Conservation (phyloP, 1,284 basidiomycete species). For the Tetrapyrgos nigripes region DNA sequence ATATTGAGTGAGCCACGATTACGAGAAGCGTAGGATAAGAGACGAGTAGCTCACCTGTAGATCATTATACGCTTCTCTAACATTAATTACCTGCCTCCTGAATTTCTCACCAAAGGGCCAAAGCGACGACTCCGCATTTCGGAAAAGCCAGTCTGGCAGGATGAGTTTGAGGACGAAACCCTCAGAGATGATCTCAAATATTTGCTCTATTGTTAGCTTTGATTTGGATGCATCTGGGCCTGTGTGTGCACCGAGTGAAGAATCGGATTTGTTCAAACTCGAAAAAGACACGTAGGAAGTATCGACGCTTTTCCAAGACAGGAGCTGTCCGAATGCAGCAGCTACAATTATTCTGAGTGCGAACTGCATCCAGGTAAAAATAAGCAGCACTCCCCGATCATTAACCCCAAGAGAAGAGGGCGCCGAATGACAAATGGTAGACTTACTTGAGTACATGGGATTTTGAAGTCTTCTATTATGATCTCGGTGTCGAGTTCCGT, state of each 20-base stretch:
- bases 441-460: background rate
- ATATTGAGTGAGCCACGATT: too few relatives aligned
- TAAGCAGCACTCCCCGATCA: too few relatives aligned
- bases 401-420: too few relatives aligned
- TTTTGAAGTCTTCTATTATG: background rate
- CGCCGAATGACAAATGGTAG: background rate
- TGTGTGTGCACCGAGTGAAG: too few relatives aligned
- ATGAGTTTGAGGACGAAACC: background rate
- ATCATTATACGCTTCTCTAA: background rate
- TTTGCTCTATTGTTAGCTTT: background rate
- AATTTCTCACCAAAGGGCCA: background rate
- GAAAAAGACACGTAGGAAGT: background rate
- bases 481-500: background rate
- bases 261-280: background rate
- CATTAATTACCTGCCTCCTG: background rate
- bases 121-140: background rate
- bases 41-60: background rate
- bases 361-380: too few relatives aligned
- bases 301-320: background rate
- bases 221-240: too few relatives aligned
- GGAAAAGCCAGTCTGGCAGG: background rate
- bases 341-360: background rate
- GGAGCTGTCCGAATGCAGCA: background rate
- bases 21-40: background rate
- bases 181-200: background rate